A percentile compares a stretch with the other conserved stretches of the same genome.
phyloP scores from a whole-genome alignment of 768 basidiomycete species.

The Scleroderma bovista region DNA sequence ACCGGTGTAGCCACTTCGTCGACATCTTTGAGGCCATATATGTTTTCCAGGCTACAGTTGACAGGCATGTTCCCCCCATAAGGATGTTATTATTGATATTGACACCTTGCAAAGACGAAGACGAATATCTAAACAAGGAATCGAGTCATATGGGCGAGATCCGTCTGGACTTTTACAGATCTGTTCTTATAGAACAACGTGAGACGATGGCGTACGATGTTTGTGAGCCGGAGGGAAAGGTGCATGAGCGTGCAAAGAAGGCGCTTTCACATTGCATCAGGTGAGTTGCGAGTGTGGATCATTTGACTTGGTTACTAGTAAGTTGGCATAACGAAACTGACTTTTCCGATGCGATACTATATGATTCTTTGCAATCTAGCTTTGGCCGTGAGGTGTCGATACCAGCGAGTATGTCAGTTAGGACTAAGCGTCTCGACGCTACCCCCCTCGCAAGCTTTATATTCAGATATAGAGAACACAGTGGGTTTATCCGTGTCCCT shows the following conservation, averaged over 20 bases:
- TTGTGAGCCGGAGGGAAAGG: conserved; percentile 8
- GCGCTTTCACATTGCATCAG: conserved; percentile 24
- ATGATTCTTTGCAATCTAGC: conserved; percentile 10
- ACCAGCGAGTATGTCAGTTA: neutral
- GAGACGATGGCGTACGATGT: too few species aligned
- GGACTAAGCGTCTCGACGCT: conserved; percentile 8
- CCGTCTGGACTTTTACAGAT: neutral
- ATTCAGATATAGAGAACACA: conserved; percentile 26
- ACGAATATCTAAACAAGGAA: conserved; percentile 13
- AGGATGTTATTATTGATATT: conserved; percentile 4
- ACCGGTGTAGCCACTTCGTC: too few species aligned
- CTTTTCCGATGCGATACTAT: too few species aligned
- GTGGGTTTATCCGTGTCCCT: too few species aligned
- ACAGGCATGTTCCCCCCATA: conserved; percentile 18
- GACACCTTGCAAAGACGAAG: conserved; percentile 17
- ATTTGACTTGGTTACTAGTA: too few species aligned
- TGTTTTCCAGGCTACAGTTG: conserved; percentile 22
- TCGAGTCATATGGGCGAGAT: conserved; percentile 13
- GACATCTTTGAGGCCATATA: conserved; percentile 16
- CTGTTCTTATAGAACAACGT: conserved; percentile 8
- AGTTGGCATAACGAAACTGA: too few species aligned
- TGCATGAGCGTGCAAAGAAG: conserved; percentile 29
- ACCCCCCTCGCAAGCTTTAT: conserved; percentile 20
- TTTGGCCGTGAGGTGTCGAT: conserved; percentile 17
- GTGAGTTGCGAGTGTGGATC: conserved; percentile 8